Percentiles rank a stretch among this genome's conserved stretches.
Evolutionary conservation across 352 stramenopile species (phyloP).

Genomic region (Pythium sp.): DNA sequence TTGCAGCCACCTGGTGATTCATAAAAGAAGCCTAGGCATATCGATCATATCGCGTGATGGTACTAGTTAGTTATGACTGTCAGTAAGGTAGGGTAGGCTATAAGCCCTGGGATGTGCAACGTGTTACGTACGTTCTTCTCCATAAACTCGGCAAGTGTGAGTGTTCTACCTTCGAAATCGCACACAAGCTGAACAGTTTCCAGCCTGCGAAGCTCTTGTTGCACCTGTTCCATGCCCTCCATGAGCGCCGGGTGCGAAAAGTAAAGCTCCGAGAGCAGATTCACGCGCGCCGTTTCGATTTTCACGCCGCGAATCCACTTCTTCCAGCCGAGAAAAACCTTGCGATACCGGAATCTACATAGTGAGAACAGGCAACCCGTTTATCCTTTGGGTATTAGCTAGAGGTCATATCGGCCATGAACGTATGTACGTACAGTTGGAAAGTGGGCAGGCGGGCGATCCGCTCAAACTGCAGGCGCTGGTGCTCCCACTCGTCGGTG

Average conservation of each 20-base stretch:
- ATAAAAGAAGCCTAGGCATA: constrained; percentile 16
- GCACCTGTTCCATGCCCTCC: constrained; percentile 34
- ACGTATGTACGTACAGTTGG: constrained; percentile 29
- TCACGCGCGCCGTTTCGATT: constrained; percentile 37
- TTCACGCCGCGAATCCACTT: constrained; percentile 44
- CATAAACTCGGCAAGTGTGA: constrained; percentile 31
- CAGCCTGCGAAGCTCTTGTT: constrained; percentile 26
- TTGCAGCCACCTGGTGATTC: constrained; percentile 13
- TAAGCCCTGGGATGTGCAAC: no score
- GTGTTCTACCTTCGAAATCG: constrained; percentile 40
- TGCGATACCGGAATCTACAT: constrained; percentile 61
- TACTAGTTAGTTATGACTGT: not conserved
- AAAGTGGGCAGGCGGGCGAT: constrained; percentile 44
- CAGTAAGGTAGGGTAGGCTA: no score
- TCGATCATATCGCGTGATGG: not conserved
- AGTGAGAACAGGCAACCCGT: no score
- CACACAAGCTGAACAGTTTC: constrained; percentile 37
- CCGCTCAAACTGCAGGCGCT: constrained; percentile 43
- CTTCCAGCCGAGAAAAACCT: constrained; percentile 60
- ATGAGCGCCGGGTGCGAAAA: constrained; percentile 45
- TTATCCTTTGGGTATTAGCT: no score
- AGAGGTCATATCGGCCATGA: no score
- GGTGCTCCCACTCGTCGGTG: constrained; percentile 44
- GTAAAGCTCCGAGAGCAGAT: constrained; percentile 41
- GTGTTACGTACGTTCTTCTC: constrained; percentile 33